These are phyloP conservation scores for Pistacia atlantica DNA, from an alignment of 345 rosid genomes.

Conservation along the genomic window DNA sequence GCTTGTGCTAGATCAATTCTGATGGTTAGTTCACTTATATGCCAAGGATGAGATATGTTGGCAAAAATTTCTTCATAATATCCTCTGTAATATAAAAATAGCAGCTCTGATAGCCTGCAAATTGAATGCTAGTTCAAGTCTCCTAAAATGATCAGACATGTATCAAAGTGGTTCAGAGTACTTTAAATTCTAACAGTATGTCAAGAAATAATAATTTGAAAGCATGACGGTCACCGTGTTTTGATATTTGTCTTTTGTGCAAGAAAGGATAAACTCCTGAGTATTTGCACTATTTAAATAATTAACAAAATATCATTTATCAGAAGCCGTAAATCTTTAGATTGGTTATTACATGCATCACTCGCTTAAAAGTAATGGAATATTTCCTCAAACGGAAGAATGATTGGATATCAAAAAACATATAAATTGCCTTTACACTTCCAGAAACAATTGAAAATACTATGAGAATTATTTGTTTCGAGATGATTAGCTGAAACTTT, in stretches of 20 bases:
- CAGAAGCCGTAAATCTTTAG: background rate
- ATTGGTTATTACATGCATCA: too few species aligned
- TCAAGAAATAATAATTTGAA: background rate
- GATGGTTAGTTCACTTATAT: background rate
- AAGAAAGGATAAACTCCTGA: background rate
- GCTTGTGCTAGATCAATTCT: conserved; percentile 45
- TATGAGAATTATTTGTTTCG: background rate
- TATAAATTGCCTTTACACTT: background rate
- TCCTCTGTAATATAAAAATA: background rate
- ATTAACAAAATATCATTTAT: background rate
- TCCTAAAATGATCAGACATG: background rate
- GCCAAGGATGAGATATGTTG: background rate
- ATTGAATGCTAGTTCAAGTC: background rate
- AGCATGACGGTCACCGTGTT: background rate
- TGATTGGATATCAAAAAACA: background rate
- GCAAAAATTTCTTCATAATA: background rate
- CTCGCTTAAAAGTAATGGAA: too few species aligned
- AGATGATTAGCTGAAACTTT: background rate
- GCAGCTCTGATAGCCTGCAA: background rate
- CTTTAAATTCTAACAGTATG: background rate
- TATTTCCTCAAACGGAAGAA: too few species aligned
- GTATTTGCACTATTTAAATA: background rate
- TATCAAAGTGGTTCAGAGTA: background rate
- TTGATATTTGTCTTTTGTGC: background rate
- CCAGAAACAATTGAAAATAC: background rate